These are phyloP conservation scores for Amoebophrya sp. DNA, from an alignment of 169 alveolate species.

Conservation along the genomic window DNA sequence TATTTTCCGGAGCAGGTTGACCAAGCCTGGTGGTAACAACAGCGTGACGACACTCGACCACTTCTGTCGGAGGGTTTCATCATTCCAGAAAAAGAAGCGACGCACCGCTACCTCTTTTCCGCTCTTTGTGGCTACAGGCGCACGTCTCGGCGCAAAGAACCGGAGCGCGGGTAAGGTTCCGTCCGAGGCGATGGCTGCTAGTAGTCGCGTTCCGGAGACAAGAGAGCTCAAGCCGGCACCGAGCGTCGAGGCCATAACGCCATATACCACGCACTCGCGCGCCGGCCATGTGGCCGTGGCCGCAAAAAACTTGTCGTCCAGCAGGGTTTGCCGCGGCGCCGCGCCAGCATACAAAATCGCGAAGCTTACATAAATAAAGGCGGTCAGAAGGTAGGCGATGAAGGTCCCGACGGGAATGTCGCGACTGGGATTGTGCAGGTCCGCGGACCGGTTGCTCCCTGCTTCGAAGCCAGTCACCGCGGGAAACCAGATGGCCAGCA, in stretches of 20 bases:
- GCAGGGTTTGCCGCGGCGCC: conserved; percentile 53
- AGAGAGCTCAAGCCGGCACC: conserved; percentile 62
- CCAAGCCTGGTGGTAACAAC: no score
- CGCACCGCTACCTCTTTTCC: no score
- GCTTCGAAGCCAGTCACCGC: conserved; percentile 63
- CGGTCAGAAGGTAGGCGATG: conserved; percentile 55
- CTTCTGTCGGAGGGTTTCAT: no score
- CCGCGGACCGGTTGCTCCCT: conserved; percentile 61
- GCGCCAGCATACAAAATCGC: conserved; percentile 52
- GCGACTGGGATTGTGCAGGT: conserved; percentile 55
- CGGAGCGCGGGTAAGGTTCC: conserved; percentile 42
- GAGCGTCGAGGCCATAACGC: conserved; percentile 56
- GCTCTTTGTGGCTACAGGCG: no score
- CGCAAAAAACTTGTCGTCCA: conserved; percentile 52
- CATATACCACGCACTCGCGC: conserved; percentile 51
- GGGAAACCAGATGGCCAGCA: conserved; percentile 59
- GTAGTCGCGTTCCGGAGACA: conserved; percentile 56
- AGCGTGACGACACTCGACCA: no score
- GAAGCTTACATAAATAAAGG: conserved; percentile 49
- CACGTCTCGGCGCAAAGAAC: conserved; percentile 23
- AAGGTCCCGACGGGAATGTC: conserved; percentile 64
- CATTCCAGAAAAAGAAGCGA: no score
- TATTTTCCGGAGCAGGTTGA: no score
- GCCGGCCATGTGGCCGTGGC: conserved; percentile 56
- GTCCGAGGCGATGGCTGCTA: conserved; percentile 61